Evolutionary conservation across 192 early-diverging fungal genomes (phyloP).

Genomic region (Coemansia sp.): DNA sequence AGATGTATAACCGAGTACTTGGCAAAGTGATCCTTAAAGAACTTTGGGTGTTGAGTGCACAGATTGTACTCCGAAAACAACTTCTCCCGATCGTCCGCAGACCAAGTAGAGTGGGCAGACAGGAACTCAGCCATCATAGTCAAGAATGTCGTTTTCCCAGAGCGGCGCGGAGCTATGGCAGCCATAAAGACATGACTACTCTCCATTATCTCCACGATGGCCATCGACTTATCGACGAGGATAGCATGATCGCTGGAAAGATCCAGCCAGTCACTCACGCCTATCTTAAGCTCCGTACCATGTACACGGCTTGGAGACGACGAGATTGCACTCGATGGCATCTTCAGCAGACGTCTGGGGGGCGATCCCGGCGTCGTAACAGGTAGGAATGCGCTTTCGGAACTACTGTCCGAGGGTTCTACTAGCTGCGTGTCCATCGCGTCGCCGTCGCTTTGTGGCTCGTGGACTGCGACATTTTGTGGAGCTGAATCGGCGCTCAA

Average conservation of each 20-base stretch:
- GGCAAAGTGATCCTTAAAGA: neutral
- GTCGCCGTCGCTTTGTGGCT: no score
- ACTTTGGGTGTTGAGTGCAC: neutral
- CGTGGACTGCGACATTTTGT: no score
- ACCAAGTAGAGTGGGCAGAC: neutral
- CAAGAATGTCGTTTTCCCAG: neutral
- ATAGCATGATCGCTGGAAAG: neutral
- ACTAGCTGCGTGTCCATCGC: no score
- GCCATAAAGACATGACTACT: neutral
- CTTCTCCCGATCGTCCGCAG: neutral
- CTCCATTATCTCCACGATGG: neutral
- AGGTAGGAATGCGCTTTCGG: no score
- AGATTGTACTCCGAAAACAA: neutral
- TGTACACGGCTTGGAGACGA: neutral
- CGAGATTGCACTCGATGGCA: neutral
- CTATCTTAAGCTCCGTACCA: neutral
- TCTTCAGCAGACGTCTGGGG: no score
- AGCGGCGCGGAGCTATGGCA: neutral
- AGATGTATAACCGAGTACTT: no score
- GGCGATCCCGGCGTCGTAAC: no score
- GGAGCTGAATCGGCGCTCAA: no score
- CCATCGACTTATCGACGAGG: neutral
- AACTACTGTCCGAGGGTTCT: no score
- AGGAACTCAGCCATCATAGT: neutral
- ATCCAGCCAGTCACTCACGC: neutral